Evolutionary conservation across 2,329 filamentous ascomycete species (phyloP), one percentile per base, ranked within the genome.

Genomic region (Ophiostoma ips): DNA sequence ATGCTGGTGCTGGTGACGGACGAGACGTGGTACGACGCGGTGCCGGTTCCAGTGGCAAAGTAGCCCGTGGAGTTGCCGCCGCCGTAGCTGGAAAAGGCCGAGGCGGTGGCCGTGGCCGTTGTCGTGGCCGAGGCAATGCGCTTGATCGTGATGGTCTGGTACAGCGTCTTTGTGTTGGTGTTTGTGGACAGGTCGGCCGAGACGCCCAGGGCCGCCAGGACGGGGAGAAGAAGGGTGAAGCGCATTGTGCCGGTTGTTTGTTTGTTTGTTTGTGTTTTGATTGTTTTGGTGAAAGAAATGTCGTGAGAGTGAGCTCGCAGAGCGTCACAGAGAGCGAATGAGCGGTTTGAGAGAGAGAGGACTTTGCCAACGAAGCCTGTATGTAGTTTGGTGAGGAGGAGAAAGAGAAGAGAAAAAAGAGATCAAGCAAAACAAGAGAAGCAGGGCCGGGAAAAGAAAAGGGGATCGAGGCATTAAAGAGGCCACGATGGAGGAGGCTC

Each of bases 81-180:
- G 43, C 13, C n/a, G 43, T 45, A 21, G 43, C 16, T 33, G 43
- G 24, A 31, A 16, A 45, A 31, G 16, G 33, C 33, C 10, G 33
- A 34, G 5, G n/a, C 43, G 16, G 41, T 33, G 28, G 41, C 41
- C 7, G 41, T 33, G 41, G 43, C 43, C 5, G 40, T 43, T 2
- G 40, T 15, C 6, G 43, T 45, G 12, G 36, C 21, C 15, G n/a
- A n/a, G n/a, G n/a, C n/a, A n/a, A 49, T 15, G 18, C 63, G 58
- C 41, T 63, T 64, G 53, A 66, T 58, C 36, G 66, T 69, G 58
- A 71, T 59, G 30, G 71, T 66, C 59, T 66, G 62, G 46, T 68
- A 68, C 55, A 78, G 69, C 44, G 70, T 76, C 61, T 75, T 59
- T 46, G 69, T 79, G 21, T 67, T 67, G 16, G 73, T 77, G 46